phyloP scores from a whole-genome alignment of 2,329 filamentous ascomycete species.

The Diaporthe longicolla region DNA sequence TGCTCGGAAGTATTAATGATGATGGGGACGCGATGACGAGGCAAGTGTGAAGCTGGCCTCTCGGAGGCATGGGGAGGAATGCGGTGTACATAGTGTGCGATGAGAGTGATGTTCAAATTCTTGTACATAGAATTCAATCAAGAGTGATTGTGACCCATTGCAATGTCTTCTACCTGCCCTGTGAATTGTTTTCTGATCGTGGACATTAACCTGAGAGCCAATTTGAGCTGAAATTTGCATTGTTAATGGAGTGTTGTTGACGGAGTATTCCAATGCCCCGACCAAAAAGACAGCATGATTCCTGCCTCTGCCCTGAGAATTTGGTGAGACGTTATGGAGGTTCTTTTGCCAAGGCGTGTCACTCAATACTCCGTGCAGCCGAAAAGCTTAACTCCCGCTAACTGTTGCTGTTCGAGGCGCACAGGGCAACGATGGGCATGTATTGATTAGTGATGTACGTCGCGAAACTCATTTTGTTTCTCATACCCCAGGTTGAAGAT shows the following conservation, averaged over 20 bases:
- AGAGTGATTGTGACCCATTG: slow-evolving; percentile 31
- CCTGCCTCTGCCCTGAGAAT: neutral
- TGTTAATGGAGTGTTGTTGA: neutral
- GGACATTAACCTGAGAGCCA: neutral
- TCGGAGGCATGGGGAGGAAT: neutral
- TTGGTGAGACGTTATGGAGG: neutral
- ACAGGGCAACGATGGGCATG: neutral
- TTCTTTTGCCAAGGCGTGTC: neutral
- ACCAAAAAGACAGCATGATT: neutral
- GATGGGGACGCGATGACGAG: neutral
- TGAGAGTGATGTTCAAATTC: neutral
- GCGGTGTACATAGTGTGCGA: slow-evolving; percentile 27
- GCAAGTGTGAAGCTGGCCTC: neutral
- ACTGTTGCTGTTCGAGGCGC: neutral
- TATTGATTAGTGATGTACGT: neutral
- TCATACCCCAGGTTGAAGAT: neutral
- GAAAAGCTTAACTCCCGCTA: neutral
- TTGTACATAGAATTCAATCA: slow-evolving; percentile 33
- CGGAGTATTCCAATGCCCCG: neutral
- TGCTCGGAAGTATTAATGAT: neutral
- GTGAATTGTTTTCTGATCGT: neutral
- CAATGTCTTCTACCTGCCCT: neutral
- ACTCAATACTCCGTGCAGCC: neutral
- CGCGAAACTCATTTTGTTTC: neutral
- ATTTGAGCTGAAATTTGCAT: neutral